Evolutionary conservation across 108 stramenopile species (phyloP).

Genomic region (Pseudonitzschia delicatissima): DNA sequence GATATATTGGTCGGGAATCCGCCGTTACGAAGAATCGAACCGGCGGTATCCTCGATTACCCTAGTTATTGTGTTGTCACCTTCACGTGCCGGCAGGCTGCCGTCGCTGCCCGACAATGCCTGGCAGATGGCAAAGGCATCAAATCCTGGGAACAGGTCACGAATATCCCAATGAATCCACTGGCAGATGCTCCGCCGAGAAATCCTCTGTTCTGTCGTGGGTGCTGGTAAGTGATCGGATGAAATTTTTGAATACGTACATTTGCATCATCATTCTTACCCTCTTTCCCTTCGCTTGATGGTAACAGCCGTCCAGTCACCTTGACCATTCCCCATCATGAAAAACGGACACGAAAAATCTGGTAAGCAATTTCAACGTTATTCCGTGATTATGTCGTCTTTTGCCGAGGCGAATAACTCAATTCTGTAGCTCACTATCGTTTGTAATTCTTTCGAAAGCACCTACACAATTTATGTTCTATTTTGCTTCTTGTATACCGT

Average conservation of each 20-base stretch:
- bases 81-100: constrained; percentile 80
- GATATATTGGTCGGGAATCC: background rate
- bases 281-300: background rate
- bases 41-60: constrained; percentile 14
- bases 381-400: background rate
- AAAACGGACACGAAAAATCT: constrained; percentile 46
- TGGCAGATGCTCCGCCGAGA: constrained; percentile 83
- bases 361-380: background rate
- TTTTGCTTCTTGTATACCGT: constrained; percentile 77
- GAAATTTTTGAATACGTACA: background rate
- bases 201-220: constrained; percentile 69
- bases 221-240: constrained; percentile 52
- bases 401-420: too few species aligned
- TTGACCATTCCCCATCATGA: constrained; percentile 68
- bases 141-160: constrained; percentile 58
- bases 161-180: constrained; percentile 71
- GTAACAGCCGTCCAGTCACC: constrained; percentile 55
- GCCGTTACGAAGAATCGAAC: background rate
- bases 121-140: constrained; percentile 75
- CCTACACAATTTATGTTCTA: constrained; percentile 30
- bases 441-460: background rate
- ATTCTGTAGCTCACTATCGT: background rate
- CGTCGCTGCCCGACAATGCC: constrained; percentile 72
- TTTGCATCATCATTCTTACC: background rate
- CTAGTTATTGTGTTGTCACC: constrained; percentile 81